These are phyloP conservation scores for Elsinoe batatas DNA, from an alignment of 2,329 filamentous ascomycete genomes.

Conservation along the genomic window DNA sequence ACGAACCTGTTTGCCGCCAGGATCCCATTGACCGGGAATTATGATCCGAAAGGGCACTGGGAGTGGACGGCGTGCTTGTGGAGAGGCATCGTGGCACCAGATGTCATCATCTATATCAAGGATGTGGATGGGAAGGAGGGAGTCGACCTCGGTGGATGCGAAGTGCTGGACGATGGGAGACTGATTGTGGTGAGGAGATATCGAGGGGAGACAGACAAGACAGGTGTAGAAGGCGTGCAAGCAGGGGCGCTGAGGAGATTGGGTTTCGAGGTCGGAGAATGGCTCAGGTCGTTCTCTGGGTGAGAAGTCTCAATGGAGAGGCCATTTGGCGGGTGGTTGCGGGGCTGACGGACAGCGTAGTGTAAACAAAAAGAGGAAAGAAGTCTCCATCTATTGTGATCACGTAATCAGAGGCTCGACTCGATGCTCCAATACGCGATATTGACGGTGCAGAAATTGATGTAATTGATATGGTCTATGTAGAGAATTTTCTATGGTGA, in stretches of 20 bases:
- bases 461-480: too few relatives aligned
- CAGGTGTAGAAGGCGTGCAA: constrained; percentile 24
- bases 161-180: constrained; percentile 34
- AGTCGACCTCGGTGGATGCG: constrained; percentile 19
- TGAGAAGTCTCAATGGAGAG: not conserved
- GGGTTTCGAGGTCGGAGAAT: constrained; percentile 82
- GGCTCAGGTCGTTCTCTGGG: constrained; percentile 38
- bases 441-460: too few relatives aligned
- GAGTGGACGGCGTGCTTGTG: constrained; percentile 94
- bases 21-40: constrained; percentile 66
- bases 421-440: too few relatives aligned
- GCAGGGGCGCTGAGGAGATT: constrained; percentile 56
- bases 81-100: constrained; percentile 74
- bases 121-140: constrained; percentile 25
- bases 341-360: not conserved
- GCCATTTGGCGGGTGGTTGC: constrained; percentile 2
- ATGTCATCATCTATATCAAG: constrained; percentile 63
- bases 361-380: constrained; percentile 3
- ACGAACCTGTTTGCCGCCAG: constrained; percentile 65
- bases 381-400: too few relatives aligned
- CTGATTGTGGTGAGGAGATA: constrained; percentile 32
- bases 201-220: constrained; percentile 23
- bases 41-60: constrained; percentile 84
- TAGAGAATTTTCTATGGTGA: too few relatives aligned
- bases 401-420: too few relatives aligned